These are phyloP conservation scores for Boletus insuetus DNA, from an alignment of 768 basidiomycete species.

Conservation along the genomic window DNA sequence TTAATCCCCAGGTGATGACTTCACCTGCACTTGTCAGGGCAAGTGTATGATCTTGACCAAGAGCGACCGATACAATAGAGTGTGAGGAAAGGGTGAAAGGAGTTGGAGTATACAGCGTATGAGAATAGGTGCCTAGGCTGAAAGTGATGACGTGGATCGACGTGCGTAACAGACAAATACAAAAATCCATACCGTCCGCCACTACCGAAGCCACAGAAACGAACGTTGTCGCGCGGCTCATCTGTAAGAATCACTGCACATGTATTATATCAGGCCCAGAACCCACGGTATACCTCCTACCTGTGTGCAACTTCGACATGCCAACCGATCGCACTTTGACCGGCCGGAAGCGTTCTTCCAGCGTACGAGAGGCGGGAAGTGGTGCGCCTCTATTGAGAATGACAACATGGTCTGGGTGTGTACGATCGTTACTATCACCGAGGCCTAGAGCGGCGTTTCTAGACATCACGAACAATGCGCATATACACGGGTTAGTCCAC, in stretches of 20 bases:
- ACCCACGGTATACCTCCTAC: constrained; percentile 29
- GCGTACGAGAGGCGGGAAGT: constrained; percentile 12
- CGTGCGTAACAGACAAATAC: not conserved
- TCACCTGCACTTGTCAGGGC: constrained; percentile 79
- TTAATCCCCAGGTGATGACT: constrained; percentile 87
- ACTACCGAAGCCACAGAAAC: constrained; percentile 86
- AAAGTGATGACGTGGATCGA: not conserved
- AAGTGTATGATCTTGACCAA: constrained; percentile 94
- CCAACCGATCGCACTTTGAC: constrained; percentile 61
- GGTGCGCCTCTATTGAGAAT: constrained; percentile 32
- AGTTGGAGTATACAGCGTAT: constrained; percentile 74
- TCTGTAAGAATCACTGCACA: constrained; percentile 60
- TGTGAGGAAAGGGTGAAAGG: constrained; percentile 57
- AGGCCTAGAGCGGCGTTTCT: constrained; percentile 90
- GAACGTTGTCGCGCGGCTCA: constrained; percentile 70
- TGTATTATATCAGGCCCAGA: not conserved
- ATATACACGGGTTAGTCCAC: not conserved
- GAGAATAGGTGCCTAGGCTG: constrained; percentile 71
- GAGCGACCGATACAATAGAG: constrained; percentile 63
- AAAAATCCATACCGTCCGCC: constrained; percentile 66
- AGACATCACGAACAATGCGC: not conserved
- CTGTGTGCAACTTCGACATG: constrained; percentile 93
- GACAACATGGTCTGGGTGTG: constrained; percentile 72
- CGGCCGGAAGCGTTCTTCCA: constrained; percentile 56
- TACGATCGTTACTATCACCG: constrained; percentile 75